Evolutionary conservation across 169 alveolate species (phyloP).

Genomic region (Amoebophrya sp.): DNA sequence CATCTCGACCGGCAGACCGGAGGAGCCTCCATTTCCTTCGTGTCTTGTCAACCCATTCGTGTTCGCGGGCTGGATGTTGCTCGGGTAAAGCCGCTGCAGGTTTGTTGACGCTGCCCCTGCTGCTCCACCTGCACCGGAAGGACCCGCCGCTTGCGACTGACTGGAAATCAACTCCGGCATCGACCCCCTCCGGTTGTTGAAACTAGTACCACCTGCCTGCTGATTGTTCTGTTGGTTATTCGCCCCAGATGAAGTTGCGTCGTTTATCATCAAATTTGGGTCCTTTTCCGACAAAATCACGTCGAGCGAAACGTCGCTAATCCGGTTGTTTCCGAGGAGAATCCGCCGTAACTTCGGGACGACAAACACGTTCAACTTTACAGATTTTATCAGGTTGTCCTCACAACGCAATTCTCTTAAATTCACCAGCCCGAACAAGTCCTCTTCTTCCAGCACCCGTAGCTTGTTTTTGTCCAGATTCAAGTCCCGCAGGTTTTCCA

Average conservation of each 20-base stretch:
- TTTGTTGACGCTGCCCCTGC: not conserved
- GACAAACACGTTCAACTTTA: not conserved
- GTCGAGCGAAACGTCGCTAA: not conserved
- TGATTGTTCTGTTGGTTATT: too few species aligned
- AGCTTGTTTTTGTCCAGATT: constrained; percentile 56
- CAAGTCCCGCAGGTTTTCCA: constrained; percentile 56
- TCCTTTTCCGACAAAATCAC: not conserved
- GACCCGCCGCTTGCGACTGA: not conserved
- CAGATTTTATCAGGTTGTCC: not conserved
- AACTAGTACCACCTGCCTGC: not conserved
- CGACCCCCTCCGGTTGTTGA: not conserved
- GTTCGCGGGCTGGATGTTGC: not conserved
- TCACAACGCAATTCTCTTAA: constrained; percentile 13
- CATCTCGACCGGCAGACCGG: not conserved
- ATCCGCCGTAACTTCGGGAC: not conserved
- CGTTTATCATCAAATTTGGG: too few species aligned
- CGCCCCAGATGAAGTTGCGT: too few species aligned
- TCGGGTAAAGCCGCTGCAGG: not conserved
- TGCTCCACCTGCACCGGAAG: not conserved
- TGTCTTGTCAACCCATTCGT: too few species aligned
- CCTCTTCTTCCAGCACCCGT: constrained; percentile 50
- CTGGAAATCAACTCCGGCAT: not conserved
- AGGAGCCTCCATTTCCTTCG: not conserved
- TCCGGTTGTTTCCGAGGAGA: not conserved
- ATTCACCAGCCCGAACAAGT: not conserved